A percentile compares a stretch with the other conserved stretches of the same genome.
phyloP scores from a whole-genome alignment of 208 protist genomes.

The Polymyxa betae region DNA sequence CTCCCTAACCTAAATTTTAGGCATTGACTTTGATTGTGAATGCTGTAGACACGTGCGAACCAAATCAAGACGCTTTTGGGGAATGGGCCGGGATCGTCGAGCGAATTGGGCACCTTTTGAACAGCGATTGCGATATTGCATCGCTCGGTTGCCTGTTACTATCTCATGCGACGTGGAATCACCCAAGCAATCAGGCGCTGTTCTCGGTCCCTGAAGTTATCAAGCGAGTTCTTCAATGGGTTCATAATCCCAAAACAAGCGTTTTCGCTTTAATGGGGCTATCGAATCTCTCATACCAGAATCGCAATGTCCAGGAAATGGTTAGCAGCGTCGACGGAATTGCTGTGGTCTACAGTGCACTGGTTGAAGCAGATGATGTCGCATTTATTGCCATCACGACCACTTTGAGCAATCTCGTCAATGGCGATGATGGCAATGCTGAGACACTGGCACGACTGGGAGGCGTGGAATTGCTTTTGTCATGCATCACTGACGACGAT shows the following conservation, averaged over 20 bases:
- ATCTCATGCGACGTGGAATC: constrained; percentile 43
- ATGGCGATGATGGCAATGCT: not conserved
- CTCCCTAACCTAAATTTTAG: too few species aligned
- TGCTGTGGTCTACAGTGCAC: not conserved
- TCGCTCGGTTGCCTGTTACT: not conserved
- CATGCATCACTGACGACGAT: constrained; percentile 29
- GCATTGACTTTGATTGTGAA: constrained; percentile 18
- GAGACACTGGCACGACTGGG: not conserved
- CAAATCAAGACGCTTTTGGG: not conserved
- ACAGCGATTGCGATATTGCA: not conserved
- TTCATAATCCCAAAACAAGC: not conserved
- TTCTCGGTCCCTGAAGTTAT: not conserved
- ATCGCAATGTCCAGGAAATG: constrained; percentile 4
- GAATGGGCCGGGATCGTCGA: not conserved
- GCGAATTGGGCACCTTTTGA: not conserved
- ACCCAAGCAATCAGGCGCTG: not conserved
- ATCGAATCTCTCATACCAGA: constrained; percentile 16
- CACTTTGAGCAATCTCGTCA: constrained; percentile 33
- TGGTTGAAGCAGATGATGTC: constrained; percentile 36
- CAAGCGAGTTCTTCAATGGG: not conserved
- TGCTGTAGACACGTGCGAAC: constrained; percentile 36
- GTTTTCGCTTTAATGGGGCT: constrained; percentile 30
- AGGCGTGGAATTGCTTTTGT: constrained; percentile 21
- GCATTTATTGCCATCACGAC: constrained; percentile 11
- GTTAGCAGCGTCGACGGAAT: not conserved